These are phyloP conservation scores for Ceratocystis cubensis DNA, from an alignment of 2,329 filamentous ascomycete species.

Conservation along the genomic window DNA sequence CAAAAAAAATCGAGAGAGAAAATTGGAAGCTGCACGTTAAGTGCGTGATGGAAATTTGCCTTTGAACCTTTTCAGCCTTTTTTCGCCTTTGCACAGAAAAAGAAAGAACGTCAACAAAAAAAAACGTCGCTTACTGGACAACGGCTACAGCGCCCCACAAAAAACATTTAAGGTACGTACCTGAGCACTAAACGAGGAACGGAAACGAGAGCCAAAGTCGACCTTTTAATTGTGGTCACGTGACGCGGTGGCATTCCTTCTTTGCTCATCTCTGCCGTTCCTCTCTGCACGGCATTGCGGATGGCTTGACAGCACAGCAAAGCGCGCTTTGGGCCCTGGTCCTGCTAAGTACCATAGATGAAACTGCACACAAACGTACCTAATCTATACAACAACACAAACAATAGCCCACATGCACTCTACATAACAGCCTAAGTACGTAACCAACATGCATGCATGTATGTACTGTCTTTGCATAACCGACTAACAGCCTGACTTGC, in stretches of 20 bases:
- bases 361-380: no score
- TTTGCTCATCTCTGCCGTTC: not conserved
- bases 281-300: no score
- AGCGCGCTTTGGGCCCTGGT: not conserved
- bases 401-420: not conserved
- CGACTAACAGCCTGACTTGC: no score
- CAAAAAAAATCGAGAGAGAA: conserved; percentile 7
- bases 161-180: not conserved
- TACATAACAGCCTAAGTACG: not conserved
- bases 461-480: not conserved
- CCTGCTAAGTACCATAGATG: not conserved
- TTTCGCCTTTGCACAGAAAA: conserved; percentile 17
- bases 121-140: conserved; percentile 19
- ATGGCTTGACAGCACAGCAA: not conserved
- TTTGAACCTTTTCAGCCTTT: not conserved
- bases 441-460: not conserved
- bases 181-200: not conserved
- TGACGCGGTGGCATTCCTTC: not conserved
- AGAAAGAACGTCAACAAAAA: conserved; percentile 19
- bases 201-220: no score
- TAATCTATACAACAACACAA: not conserved
- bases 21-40: conserved; percentile 19
- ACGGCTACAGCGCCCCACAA: conserved; percentile 14
- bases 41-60: conserved; percentile 19
- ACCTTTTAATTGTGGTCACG: not conserved